Percentiles rank a stretch among this genome's conserved stretches.
Evolutionary conservation across 148 eudicot species (phyloP).

Genomic region (Rhododendron williamsianum): DNA sequence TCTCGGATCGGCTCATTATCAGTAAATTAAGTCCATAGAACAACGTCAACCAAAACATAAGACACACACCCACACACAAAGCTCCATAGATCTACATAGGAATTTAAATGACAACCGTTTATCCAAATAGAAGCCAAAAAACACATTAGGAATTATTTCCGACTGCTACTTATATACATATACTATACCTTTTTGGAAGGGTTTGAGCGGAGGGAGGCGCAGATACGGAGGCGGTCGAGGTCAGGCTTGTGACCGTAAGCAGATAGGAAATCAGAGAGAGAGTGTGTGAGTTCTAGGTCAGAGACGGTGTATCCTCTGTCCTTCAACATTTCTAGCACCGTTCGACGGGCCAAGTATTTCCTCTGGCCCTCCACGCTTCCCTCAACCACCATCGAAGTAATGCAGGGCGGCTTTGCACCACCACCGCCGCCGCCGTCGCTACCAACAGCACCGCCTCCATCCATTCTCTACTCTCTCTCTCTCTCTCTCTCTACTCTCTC

Average conservation of each 20-base stretch:
- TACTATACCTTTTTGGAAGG: constrained; percentile 18
- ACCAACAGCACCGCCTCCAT: neutral
- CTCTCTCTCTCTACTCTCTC: neutral
- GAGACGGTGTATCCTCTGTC: constrained; percentile 24
- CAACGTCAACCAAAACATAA: too few species aligned
- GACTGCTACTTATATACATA: too few species aligned
- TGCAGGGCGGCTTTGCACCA: neutral
- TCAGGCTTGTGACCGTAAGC: constrained; percentile 19
- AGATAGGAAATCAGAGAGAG: constrained; percentile 22
- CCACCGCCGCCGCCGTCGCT: neutral
- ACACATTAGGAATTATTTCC: neutral
- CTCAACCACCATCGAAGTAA: constrained; percentile 2
- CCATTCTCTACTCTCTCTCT: neutral
- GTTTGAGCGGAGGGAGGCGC: constrained; percentile 2
- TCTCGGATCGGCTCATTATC: neutral
- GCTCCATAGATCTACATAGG: neutral
- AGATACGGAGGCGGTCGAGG: constrained; percentile 20
- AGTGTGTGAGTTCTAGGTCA: constrained; percentile 14
- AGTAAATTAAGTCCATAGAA: neutral
- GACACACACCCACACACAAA: too few species aligned
- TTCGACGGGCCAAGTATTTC: constrained; percentile 23
- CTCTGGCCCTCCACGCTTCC: constrained; percentile 21
- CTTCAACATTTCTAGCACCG: constrained; percentile 25
- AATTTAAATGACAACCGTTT: neutral
- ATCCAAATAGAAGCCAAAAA: neutral